Conservation (phyloP, 2,329 filamentous ascomycete genomes). For the Chaetomiaceae sp. region DNA sequence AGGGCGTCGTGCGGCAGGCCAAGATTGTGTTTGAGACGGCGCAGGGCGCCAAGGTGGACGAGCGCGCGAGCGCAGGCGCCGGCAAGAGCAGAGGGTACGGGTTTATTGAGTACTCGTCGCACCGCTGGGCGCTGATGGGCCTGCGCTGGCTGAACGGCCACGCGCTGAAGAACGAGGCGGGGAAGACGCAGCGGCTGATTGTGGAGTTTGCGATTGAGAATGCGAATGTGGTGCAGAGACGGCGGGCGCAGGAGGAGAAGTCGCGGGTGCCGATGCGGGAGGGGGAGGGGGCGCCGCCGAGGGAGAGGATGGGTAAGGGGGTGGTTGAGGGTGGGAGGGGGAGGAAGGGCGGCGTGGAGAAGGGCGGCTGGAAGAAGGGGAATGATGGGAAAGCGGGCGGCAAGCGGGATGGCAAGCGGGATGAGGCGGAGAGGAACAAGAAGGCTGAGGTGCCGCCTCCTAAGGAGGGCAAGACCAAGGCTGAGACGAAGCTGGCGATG, state of each 20-base stretch:
- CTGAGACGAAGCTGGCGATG: constrained; percentile 35
- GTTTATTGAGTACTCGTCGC: constrained; percentile 93
- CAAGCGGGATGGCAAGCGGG: constrained; percentile 24
- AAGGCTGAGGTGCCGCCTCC: constrained; percentile 26
- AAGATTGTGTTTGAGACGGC: constrained; percentile 91
- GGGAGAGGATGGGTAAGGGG: constrained; percentile 10
- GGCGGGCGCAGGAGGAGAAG: constrained; percentile 56
- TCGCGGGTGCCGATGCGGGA: constrained; percentile 50
- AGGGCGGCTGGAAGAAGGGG: constrained; percentile 7
- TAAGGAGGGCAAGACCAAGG: constrained; percentile 32
- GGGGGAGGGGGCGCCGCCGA: constrained; percentile 30
- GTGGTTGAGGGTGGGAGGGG: constrained; percentile 6
- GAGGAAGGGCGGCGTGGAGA: constrained; percentile 28
- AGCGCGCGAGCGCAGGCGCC: constrained; percentile 63
- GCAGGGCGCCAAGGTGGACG: constrained; percentile 76
- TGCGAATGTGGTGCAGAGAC: constrained; percentile 82
- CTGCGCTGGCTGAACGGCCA: constrained; percentile 87
- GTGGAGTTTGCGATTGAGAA: constrained; percentile 99
- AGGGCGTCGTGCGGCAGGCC: constrained; percentile 82
- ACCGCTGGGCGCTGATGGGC: constrained; percentile 91
- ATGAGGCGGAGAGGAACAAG: constrained; percentile 20
- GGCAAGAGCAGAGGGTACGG: constrained; percentile 89
- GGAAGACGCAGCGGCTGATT: constrained; percentile 82
- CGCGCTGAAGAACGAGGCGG: constrained; percentile 51
- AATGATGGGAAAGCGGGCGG: constrained; percentile 3